A percentile compares a stretch with the other conserved stretches of the same genome.
These are phyloP conservation scores for Echinosphaeria canescens DNA, from an alignment of 2,329 filamentous ascomycete species.

Conservation along the genomic window DNA sequence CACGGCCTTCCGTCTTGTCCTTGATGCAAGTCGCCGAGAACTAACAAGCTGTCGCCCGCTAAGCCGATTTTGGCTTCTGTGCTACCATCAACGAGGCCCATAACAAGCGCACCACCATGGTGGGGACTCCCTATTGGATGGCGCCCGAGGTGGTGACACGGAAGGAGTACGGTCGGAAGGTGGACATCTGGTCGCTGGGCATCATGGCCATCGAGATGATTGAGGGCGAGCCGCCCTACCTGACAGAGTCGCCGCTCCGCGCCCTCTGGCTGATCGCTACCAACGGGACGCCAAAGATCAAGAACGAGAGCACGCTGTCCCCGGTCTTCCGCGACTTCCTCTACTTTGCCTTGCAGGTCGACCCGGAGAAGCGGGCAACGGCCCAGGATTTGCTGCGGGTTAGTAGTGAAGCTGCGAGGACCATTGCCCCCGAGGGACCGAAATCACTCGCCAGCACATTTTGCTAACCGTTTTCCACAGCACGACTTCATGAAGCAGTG, in stretches of 20 bases:
- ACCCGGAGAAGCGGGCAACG: constrained; percentile 89
- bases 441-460: too few relatives aligned
- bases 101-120: constrained; percentile 97
- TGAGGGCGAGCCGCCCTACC: constrained; percentile 89
- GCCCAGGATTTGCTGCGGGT: constrained; percentile 87
- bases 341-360: constrained; percentile 82
- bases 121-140: constrained; percentile 99
- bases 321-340: constrained; percentile 79
- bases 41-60: too few relatives aligned
- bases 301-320: constrained; percentile 70
- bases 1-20: background rate
- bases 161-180: constrained; percentile 95
- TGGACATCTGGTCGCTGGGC: constrained; percentile 95
- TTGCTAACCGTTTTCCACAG: too few relatives aligned
- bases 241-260: constrained; percentile 83
- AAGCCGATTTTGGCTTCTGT: constrained; percentile 96
- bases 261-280: constrained; percentile 94
- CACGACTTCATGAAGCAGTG: constrained; percentile 65
- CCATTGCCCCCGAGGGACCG: too few relatives aligned
- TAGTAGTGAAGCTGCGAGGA: too few relatives aligned
- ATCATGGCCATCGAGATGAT: constrained; percentile 99
- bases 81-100: constrained; percentile 95
- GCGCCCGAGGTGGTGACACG: constrained; percentile 92
- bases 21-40: too few relatives aligned
- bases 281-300: constrained; percentile 86